Evolutionary conservation across 1,139 yeast species (phyloP).

Genomic region (Geotrichum citri-aurantii): DNA sequence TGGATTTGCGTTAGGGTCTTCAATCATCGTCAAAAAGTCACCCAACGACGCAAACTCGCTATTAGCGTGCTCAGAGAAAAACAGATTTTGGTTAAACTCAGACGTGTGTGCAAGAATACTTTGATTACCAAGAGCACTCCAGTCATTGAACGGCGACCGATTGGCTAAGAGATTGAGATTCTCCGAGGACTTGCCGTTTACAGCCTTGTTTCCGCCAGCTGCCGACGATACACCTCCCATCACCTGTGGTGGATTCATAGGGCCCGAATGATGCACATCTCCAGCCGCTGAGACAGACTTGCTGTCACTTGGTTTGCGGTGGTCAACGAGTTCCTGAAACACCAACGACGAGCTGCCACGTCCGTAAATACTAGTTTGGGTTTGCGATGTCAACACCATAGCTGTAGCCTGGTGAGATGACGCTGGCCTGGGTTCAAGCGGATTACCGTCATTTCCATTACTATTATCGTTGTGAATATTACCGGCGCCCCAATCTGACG

Average conservation of each 20-base stretch:
- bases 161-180: constrained; percentile 2
- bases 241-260: constrained; percentile 9
- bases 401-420: constrained; percentile 20
- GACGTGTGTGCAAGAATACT: constrained; percentile 26
- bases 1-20: constrained; percentile 49
- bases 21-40: constrained; percentile 85
- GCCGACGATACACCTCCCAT: neutral
- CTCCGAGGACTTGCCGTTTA: neutral
- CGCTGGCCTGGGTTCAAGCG: constrained; percentile 14
- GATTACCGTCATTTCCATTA: neutral
- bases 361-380: constrained; percentile 8
- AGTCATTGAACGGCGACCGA: constrained; percentile 20
- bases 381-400: constrained; percentile 17
- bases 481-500: constrained; percentile 2
- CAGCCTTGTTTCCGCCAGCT: neutral
- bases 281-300: neutral
- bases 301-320: neutral
- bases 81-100: constrained; percentile 41
- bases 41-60: constrained; percentile 87
- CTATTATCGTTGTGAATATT: neutral
- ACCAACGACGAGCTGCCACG: constrained; percentile 12
- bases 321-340: constrained; percentile 14
- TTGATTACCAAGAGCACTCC: constrained; percentile 26
- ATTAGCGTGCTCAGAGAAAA: constrained; percentile 88
- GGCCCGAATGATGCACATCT: neutral